Percentiles rank a stretch among this genome's conserved stretches.
phyloP scores from a whole-genome alignment of 805 yeast species.

The Ogataea minuta region DNA sequence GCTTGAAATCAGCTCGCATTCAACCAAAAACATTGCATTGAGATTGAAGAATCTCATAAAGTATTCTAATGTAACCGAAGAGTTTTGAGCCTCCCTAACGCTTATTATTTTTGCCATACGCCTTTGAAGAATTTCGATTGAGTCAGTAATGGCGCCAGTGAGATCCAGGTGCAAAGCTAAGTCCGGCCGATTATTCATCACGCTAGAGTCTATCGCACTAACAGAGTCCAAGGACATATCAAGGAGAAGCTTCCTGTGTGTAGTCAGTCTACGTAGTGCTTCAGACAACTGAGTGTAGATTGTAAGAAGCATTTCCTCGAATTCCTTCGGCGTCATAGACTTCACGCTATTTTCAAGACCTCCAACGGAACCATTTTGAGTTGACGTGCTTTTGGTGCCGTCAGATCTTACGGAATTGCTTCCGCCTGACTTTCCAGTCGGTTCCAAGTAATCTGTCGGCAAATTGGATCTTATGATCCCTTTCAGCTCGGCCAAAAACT shows the following conservation, averaged over 20 bases:
- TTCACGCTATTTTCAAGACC: conserved; percentile 46
- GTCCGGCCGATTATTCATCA: conserved; percentile 33
- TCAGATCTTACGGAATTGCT: conserved; percentile 30
- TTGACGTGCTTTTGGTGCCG: conserved; percentile 24
- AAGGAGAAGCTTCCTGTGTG: conserved; percentile 75
- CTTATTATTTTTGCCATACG: conserved; percentile 75
- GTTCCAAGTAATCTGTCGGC: conserved; percentile 46
- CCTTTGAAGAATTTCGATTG: conserved; percentile 69
- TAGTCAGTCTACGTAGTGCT: conserved; percentile 66
- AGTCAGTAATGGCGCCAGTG: conserved; percentile 58
- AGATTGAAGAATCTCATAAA: conserved; percentile 68
- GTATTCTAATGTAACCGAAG: conserved; percentile 52
- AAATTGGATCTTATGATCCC: conserved; percentile 62
- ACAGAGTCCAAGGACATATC: conserved; percentile 61
- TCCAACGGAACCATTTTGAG: conserved; percentile 29
- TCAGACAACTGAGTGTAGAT: conserved; percentile 67
- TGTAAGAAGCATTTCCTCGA: conserved; percentile 62
- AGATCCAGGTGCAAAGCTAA: conserved; percentile 63
- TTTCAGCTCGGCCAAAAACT: conserved; percentile 68
- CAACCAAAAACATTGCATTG: conserved; percentile 67
- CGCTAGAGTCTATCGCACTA: conserved; percentile 29
- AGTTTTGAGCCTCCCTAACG: conserved; percentile 71
- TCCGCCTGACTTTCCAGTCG: conserved; percentile 11
- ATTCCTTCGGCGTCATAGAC: conserved; percentile 69
- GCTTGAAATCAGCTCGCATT: conserved; percentile 73